Base-by-base conservation (phyloP, 805 yeast genomes). In the Ogataea thermomethanolica region DNA sequence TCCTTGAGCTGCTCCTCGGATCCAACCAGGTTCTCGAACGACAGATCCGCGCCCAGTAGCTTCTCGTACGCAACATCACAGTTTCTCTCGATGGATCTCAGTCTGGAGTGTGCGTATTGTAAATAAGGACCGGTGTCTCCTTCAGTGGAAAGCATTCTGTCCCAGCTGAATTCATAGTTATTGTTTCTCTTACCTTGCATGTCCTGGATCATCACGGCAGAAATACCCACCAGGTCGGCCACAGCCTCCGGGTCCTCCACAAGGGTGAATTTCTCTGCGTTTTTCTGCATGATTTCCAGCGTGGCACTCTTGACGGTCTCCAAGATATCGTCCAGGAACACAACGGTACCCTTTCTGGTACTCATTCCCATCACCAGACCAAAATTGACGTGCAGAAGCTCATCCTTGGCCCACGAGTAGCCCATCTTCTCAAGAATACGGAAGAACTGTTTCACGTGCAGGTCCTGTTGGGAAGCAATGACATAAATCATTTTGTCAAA, bases 301-400 rank as follows among this genome's bases (percentile, higher is more conserved):
- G 93, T 93, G 57, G 86, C 78, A 41, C 84, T 87, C 68, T 85
- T 85, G 44, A 96, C 89, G 65, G 88, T 96, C 67, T 91, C 93
- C 54, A 93, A 73, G 54, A 93, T 93, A 58, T 79, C 84, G 66
- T 93, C 96, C 57, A 93, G 75, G 75, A 93, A 93, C n/a, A 93
- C 98, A 48, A 93, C 99, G 25, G 96, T 93, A 53, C 99, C 99
- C 67, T 81, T 86, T 72, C 99, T 82, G 44, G 99, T 93, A 21
- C 95, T 84, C 99, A 93, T 93, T 55, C 99, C 99, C 59, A 79
- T 84, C 36, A 93, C 99, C 95, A 93, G 84, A 65, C 99, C 99
- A 55, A 90, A 93, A 68, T 84, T 91, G 54, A 93, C 76, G 65
- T 91, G 98, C 56, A 74, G 75, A 54, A 91, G 70, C 41, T 54